A percentile compares a stretch with the other conserved stretches of the same genome.
These are phyloP conservation scores for Aquanectria penicillioides DNA, from an alignment of 2,329 filamentous ascomycete species.

Conservation along the genomic window DNA sequence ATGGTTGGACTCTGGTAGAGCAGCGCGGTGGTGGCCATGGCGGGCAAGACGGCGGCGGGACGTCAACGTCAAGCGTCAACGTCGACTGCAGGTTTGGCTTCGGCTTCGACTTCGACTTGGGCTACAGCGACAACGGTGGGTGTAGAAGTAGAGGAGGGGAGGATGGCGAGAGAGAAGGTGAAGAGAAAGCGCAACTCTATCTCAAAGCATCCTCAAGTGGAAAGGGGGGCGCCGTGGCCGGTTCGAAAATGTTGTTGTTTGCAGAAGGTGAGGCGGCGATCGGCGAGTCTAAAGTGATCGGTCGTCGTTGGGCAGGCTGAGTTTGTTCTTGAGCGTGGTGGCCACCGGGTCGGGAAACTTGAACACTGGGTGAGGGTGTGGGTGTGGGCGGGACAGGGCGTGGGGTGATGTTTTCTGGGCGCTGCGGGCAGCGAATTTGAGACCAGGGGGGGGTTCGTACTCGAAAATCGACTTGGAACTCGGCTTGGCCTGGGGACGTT, in stretches of 20 bases:
- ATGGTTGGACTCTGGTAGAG: conserved; percentile 31
- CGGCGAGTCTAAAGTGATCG: neutral
- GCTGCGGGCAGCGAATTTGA: neutral
- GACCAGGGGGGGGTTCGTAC: too few relatives aligned
- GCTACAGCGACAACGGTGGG: neutral
- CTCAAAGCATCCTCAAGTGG: conserved; percentile 36
- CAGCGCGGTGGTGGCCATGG: conserved; percentile 29
- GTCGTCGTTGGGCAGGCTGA: conserved; percentile 2
- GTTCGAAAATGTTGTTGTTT: conserved; percentile 5
- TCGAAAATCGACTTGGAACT: neutral
- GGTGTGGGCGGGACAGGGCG: conserved; percentile 3
- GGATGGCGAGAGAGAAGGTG: conserved; percentile 30
- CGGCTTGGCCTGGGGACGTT: conserved; percentile 2
- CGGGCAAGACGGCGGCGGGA: conserved; percentile 14
- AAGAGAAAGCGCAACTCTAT: conserved; percentile 12
- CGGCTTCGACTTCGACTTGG: too few relatives aligned
- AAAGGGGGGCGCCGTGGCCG: conserved; percentile 19
- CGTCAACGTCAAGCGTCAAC: too few relatives aligned
- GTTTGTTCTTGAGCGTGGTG: conserved; percentile 9
- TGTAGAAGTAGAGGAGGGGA: neutral
- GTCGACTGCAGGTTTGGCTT: too few relatives aligned
- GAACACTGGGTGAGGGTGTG: conserved; percentile 2
- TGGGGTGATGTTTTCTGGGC: neutral
- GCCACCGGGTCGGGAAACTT: conserved; percentile 16
- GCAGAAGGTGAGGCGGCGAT: conserved; percentile 6